phyloP scores from a whole-genome alignment of 116 monocot genomes.

The Posidonia oceanica region DNA sequence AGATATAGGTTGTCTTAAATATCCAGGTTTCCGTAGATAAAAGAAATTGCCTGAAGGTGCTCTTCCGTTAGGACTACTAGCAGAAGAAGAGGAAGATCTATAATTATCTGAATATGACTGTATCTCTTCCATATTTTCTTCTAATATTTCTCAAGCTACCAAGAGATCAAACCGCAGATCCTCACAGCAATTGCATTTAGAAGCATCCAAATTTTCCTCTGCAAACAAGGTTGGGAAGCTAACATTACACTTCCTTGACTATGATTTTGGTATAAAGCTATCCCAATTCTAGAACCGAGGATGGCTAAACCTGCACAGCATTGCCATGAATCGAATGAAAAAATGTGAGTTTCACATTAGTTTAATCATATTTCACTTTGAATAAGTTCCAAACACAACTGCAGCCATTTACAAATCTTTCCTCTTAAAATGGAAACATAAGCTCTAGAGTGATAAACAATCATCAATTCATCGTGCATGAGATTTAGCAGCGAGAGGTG shows the following conservation, averaged over 20 bases:
- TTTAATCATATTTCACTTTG: not conserved
- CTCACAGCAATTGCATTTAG: too few species aligned
- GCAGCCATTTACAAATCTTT: not conserved
- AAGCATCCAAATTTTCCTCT: too few species aligned
- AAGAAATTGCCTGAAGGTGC: conserved; percentile 46
- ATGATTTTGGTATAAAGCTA: not conserved
- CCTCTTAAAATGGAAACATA: not conserved
- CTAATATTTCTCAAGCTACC: not conserved
- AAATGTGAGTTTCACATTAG: not conserved
- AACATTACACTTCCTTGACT: too few species aligned
- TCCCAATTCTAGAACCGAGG: not conserved
- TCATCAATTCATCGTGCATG: not conserved
- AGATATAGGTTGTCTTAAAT: conserved; percentile 56
- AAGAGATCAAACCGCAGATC: too few species aligned
- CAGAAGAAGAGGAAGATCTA: conserved; percentile 87
- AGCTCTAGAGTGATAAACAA: not conserved
- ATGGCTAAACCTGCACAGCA: not conserved
- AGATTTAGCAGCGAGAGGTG: not conserved
- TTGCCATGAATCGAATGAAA: not conserved
- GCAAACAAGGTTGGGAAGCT: too few species aligned
- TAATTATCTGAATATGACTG: conserved; percentile 64
- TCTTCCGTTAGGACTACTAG: conserved; percentile 68
- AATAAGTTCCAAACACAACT: not conserved
- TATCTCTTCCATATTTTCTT: conserved; percentile 58
- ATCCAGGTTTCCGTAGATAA: conserved; percentile 68